Percentiles rank a stretch among this genome's conserved stretches.
Conservation (phyloP, 805 yeast genomes). For the Saturnispora mendoncae region DNA sequence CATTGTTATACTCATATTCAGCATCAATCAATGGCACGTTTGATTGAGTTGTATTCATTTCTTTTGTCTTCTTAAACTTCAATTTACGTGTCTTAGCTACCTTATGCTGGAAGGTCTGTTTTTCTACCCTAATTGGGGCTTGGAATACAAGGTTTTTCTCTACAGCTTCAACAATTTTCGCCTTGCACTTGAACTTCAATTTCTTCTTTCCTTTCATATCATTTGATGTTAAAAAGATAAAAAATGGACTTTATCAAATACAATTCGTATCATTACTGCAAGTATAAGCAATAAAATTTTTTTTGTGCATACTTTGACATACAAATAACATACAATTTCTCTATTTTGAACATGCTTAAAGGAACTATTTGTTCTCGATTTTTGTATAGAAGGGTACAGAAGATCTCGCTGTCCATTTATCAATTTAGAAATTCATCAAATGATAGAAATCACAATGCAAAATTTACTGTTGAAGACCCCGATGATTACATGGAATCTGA, state of each 20-base stretch:
- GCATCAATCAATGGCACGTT: no score
- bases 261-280: no score
- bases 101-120: background rate
- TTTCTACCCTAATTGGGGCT: background rate
- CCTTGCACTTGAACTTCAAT: background rate
- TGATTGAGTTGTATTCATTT: background rate
- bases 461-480: slow-evolving; percentile 1
- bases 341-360: background rate
- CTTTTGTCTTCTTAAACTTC: background rate
- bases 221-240: background rate
- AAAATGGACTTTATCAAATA: no score
- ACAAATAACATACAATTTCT: background rate
- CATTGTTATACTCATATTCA: no score
- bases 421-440: background rate
- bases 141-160: background rate
- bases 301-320: no score
- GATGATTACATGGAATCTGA: slow-evolving; percentile 15
- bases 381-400: background rate
- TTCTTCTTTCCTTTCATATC: background rate
- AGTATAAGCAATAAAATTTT: no score
- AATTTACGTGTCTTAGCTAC: background rate
- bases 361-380: no score
- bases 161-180: background rate
- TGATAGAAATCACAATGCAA: background rate
- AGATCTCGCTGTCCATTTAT: background rate